Percentiles rank a stretch among this genome's conserved stretches.
phyloP scores from a whole-genome alignment of 2,329 filamentous ascomycete species.

The Aspergillus transmontanensis region DNA sequence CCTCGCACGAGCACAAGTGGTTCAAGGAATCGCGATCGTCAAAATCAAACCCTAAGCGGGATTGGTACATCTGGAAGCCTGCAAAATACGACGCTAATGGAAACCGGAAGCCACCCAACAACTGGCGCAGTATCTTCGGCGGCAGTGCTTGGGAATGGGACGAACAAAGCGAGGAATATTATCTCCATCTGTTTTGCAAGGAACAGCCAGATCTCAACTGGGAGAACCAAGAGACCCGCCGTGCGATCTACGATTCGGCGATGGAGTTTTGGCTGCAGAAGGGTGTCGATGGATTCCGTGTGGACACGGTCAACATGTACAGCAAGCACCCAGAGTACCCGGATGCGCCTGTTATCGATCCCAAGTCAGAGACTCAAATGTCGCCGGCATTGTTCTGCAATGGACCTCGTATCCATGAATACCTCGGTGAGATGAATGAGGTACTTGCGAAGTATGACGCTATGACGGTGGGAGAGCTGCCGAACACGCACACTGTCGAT shows the following conservation, averaged over 20 bases:
- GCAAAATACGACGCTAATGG: conserved; percentile 58
- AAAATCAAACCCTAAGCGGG: conserved; percentile 62
- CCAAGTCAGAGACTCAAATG: conserved; percentile 58
- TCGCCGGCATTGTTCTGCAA: conserved; percentile 63
- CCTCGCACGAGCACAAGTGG: conserved; percentile 70
- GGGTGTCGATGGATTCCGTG: conserved; percentile 71
- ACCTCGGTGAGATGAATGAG: conserved; percentile 54
- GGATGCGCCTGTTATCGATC: conserved; percentile 37
- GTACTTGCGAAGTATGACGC: conserved; percentile 59
- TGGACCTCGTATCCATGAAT: conserved; percentile 61
- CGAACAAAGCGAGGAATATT: conserved; percentile 70
- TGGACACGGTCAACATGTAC: conserved; percentile 74
- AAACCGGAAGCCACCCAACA: conserved; percentile 69
- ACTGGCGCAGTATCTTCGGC: conserved; percentile 56
- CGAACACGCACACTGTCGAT: conserved; percentile 55
- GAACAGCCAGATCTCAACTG: conserved; percentile 86
- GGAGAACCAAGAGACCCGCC: conserved; percentile 68
- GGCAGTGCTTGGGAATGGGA: conserved; percentile 61
- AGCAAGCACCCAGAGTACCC: conserved; percentile 62
- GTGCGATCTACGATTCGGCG: conserved; percentile 68
- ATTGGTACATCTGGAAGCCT: conserved; percentile 67
- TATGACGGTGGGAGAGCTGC: conserved; percentile 64
- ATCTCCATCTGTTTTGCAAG: conserved; percentile 71
- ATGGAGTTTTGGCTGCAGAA: conserved; percentile 78
- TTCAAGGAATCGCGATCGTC: conserved; percentile 67